A percentile compares a stretch with the other conserved stretches of the same genome.
phyloP scores from a whole-genome alignment of 805 yeast species.

The Monosporozyma aquatica region DNA sequence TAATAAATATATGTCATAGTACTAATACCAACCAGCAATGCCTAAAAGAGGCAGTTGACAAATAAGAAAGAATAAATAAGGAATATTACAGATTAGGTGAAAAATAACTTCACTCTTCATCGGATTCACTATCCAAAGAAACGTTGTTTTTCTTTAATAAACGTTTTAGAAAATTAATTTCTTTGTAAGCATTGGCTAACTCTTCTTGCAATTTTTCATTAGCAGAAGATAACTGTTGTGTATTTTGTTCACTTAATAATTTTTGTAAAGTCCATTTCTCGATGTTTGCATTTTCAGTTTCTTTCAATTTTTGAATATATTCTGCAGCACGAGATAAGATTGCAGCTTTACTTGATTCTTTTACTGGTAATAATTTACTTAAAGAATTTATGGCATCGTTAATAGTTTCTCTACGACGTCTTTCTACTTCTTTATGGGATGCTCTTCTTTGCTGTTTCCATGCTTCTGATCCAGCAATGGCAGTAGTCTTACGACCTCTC shows the following conservation, averaged over 20 bases:
- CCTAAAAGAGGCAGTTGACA: neutral
- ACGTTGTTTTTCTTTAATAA: slow-evolving; percentile 18
- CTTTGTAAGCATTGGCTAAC: slow-evolving; percentile 85
- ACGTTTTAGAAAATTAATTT: slow-evolving; percentile 77
- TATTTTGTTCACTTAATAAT: slow-evolving; percentile 82
- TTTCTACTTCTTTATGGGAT: slow-evolving; percentile 92
- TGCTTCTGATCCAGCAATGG: slow-evolving; percentile 24
- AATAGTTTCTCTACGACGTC: slow-evolving; percentile 83
- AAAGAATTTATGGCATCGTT: slow-evolving; percentile 79
- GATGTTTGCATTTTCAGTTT: slow-evolving; percentile 77
- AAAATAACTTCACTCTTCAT: no score
- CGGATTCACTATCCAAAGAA: slow-evolving; percentile 3
- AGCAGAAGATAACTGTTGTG: slow-evolving; percentile 71
- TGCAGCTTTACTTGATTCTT: slow-evolving; percentile 78
- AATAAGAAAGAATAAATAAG: neutral
- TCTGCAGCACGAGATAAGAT: slow-evolving; percentile 83
- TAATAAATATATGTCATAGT: no score
- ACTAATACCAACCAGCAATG: no score
- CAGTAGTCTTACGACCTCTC: slow-evolving; percentile 25
- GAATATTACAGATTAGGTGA: no score
- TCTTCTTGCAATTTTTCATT: slow-evolving; percentile 84
- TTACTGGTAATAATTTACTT: slow-evolving; percentile 68
- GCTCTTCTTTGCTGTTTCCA: slow-evolving; percentile 54
- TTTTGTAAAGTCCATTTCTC: slow-evolving; percentile 96
- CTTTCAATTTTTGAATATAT: slow-evolving; percentile 80